Conservation (phyloP, 345 rosid genomes). For the Raphanus raphanistrum region DNA sequence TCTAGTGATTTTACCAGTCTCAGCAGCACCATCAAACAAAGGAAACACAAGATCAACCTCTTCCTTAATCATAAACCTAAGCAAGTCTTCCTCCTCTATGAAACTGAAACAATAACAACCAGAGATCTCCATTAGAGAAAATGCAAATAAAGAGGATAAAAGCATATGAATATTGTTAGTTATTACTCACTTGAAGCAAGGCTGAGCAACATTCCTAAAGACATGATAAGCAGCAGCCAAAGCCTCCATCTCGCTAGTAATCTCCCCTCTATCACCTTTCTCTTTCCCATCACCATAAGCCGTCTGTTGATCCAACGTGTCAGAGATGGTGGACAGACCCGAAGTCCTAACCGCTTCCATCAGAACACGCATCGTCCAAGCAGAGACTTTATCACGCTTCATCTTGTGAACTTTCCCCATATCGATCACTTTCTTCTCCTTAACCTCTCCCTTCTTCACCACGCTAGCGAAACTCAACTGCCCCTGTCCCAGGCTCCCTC, state of each 20-base stretch:
- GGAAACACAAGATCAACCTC: constrained; percentile 82
- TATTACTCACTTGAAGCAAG: constrained; percentile 49
- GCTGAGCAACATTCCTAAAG: constrained; percentile 60
- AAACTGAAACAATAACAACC: constrained; percentile 40
- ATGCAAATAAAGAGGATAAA: not conserved
- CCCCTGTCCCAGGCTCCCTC: constrained; percentile 46
- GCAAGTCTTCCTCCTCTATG: constrained; percentile 72
- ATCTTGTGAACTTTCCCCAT: constrained; percentile 72
- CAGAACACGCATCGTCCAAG: constrained; percentile 89
- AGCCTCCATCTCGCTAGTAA: constrained; percentile 85
- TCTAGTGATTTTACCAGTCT: constrained; percentile 55
- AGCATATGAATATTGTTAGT: not conserved
- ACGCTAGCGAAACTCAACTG: constrained; percentile 52
- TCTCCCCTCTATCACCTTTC: constrained; percentile 57
- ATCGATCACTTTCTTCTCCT: constrained; percentile 67
- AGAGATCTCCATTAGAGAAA: not conserved
- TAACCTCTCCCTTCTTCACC: constrained; percentile 48
- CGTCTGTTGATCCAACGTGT: constrained; percentile 54
- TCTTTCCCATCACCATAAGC: constrained; percentile 38
- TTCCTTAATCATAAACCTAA: constrained; percentile 81
- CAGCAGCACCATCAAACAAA: constrained; percentile 60
- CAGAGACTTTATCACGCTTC: constrained; percentile 80
- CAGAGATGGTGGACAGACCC: constrained; percentile 76
- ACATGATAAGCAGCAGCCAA: constrained; percentile 63
- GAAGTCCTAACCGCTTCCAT: constrained; percentile 71